Evolutionary conservation across 23 red algal species (phyloP).

Genomic region (Gracilaria gracilis): DNA sequence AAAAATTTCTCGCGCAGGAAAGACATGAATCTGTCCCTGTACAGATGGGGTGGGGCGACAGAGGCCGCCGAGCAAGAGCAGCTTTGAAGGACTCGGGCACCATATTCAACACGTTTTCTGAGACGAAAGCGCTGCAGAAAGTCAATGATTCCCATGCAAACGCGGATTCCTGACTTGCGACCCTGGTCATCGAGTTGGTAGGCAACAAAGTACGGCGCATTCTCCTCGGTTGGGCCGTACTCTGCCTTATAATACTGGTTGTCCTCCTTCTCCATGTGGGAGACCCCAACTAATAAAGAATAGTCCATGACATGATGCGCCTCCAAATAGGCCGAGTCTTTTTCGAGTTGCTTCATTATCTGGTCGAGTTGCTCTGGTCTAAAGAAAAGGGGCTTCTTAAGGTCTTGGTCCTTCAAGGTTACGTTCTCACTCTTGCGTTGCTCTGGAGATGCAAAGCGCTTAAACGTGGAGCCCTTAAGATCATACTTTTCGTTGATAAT

Average conservation of each 20-base stretch:
- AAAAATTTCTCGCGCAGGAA: slow-evolving; percentile 69
- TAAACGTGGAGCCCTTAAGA: slow-evolving; percentile 82
- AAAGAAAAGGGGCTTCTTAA: slow-evolving; percentile 77
- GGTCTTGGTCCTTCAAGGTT: slow-evolving; percentile 84
- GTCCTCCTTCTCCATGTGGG: slow-evolving; percentile 78
- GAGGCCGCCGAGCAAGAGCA: slow-evolving; percentile 61
- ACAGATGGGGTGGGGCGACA: slow-evolving; percentile 73
- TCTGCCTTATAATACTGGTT: slow-evolving; percentile 37
- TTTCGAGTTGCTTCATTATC: slow-evolving; percentile 75
- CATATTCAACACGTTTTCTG: slow-evolving; percentile 84
- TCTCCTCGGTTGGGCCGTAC: slow-evolving; percentile 67
- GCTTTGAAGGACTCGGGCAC: slow-evolving; percentile 57
- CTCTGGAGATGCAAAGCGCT: slow-evolving; percentile 63
- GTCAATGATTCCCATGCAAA: slow-evolving; percentile 93
- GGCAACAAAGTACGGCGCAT: slow-evolving; percentile 72
- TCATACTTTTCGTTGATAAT: slow-evolving; percentile 93
- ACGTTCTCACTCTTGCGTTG: slow-evolving; percentile 71
- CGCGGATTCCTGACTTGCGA: slow-evolving; percentile 55
- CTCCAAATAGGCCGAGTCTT: slow-evolving; percentile 82
- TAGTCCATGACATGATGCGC: slow-evolving; percentile 87
- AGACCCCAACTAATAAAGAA: slow-evolving; percentile 83
- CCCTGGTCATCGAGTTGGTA: slow-evolving; percentile 61
- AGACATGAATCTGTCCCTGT: slow-evolving; percentile 71
- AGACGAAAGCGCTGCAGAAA: slow-evolving; percentile 81
- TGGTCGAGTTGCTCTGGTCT: slow-evolving; percentile 66